Conservation (phyloP, 1,139 yeast species). For the Blastobotrys proliferans region DNA sequence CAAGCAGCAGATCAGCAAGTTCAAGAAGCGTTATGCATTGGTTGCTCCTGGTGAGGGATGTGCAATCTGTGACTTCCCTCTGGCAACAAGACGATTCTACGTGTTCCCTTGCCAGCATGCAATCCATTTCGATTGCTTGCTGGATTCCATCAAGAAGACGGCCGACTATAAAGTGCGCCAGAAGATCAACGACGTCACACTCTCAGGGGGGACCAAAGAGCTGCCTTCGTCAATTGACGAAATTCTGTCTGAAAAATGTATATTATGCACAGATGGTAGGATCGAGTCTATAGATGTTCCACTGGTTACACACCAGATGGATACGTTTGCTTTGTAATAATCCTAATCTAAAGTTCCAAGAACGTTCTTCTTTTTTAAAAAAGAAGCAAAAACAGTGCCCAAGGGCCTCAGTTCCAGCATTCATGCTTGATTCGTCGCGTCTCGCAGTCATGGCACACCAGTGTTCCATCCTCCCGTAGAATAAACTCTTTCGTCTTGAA, state of each 20-base stretch:
- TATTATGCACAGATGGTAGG: conserved; percentile 72
- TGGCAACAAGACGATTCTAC: conserved; percentile 69
- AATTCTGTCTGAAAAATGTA: conserved; percentile 63
- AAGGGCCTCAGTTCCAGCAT: conserved; percentile 23
- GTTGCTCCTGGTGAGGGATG: conserved; percentile 87
- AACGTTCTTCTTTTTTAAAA: too few species aligned
- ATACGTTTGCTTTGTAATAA: conserved; percentile 4
- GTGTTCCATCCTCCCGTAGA: conserved; percentile 33
- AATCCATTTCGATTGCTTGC: conserved; percentile 83
- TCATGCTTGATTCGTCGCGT: conserved; percentile 24
- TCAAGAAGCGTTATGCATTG: conserved; percentile 47
- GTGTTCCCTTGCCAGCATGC: conserved; percentile 90
- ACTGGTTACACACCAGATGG: conserved; percentile 26
- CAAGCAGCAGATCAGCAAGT: conserved; percentile 53
- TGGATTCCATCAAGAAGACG: conserved; percentile 54
- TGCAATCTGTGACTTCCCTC: conserved; percentile 58
- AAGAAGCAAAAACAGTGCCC: too few species aligned
- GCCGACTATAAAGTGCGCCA: conserved; percentile 67
- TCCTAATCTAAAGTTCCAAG: not conserved
- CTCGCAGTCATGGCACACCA: conserved; percentile 33
- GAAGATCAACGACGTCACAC: conserved; percentile 53
- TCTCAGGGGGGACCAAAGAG: conserved; percentile 31
- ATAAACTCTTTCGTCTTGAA: conserved; percentile 31
- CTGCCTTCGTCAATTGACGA: conserved; percentile 49
- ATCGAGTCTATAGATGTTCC: conserved; percentile 68